These are phyloP conservation scores for Suillus weaverae DNA, from an alignment of 768 basidiomycete genomes.

Conservation along the genomic window DNA sequence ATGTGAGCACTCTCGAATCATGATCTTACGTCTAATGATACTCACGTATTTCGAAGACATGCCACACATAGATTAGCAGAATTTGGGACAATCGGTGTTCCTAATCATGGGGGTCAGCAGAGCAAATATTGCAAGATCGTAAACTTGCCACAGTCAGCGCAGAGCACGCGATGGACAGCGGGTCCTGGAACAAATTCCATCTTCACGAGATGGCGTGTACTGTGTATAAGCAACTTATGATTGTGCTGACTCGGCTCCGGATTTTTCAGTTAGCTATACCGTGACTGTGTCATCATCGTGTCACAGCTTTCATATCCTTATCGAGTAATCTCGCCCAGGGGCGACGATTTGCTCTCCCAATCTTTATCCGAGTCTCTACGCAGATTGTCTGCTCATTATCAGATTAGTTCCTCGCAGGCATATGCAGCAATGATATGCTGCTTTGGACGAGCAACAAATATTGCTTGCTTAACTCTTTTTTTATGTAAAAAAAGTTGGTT, in stretches of 20 bases:
- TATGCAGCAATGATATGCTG: no score
- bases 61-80: slow-evolving; percentile 90
- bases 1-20: neutral
- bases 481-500: neutral
- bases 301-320: neutral
- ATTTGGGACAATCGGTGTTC: slow-evolving; percentile 86
- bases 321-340: neutral
- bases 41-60: slow-evolving; percentile 85
- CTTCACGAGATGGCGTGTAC: neutral
- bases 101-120: slow-evolving; percentile 36
- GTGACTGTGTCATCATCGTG: neutral
- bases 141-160: slow-evolving; percentile 80
- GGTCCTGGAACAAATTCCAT: slow-evolving; percentile 84
- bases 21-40: slow-evolving; percentile 10
- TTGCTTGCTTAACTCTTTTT: no score
- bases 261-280: neutral
- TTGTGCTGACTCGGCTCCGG: neutral
- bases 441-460: no score
- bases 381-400: neutral
- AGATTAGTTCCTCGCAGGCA: neutral
- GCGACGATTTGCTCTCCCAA: neutral
- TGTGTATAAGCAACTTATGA: neutral
- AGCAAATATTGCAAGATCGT: neutral
- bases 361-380: neutral
- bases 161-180: slow-evolving; percentile 79